Conservation (phyloP, 495 filamentous ascomycete species). For the Xylaria sp. region DNA sequence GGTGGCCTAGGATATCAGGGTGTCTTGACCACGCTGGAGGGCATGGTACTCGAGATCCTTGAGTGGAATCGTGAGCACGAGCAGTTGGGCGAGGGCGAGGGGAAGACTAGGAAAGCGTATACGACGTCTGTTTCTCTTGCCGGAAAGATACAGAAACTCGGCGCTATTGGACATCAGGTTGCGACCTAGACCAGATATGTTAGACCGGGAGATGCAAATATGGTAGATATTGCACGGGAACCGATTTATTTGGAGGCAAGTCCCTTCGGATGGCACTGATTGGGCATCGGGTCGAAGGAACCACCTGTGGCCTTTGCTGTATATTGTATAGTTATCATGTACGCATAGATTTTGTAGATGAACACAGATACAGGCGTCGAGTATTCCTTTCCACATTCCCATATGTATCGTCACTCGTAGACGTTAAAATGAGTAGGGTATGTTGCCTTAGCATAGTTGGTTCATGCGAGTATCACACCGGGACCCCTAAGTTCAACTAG, state of each 20-base stretch:
- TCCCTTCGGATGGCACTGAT: background rate
- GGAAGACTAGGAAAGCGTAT: slow-evolving; percentile 39
- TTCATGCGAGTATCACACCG: background rate
- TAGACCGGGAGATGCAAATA: background rate
- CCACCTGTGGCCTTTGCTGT: background rate
- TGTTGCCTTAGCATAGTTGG: background rate
- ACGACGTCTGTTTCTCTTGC: slow-evolving; percentile 50
- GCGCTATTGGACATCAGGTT: slow-evolving; percentile 30
- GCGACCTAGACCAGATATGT: background rate
- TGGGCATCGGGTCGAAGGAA: background rate
- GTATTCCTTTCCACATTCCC: background rate
- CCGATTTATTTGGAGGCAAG: background rate
- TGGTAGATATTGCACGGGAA: background rate
- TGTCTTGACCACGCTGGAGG: slow-evolving; percentile 60
- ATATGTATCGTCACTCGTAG: background rate
- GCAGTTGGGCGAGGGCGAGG: slow-evolving; percentile 24
- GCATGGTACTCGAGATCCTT: slow-evolving; percentile 59
- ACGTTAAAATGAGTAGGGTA: background rate
- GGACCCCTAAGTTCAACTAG: background rate
- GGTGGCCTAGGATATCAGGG: slow-evolving; percentile 62
- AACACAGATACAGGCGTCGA: background rate
- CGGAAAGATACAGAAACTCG: slow-evolving; percentile 46
- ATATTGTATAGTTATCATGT: background rate
- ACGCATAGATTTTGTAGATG: background rate
- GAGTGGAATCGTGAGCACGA: slow-evolving; percentile 59